These are phyloP conservation scores for Skeletonema marinoi DNA, from an alignment of 108 stramenopile genomes.

Conservation along the genomic window DNA sequence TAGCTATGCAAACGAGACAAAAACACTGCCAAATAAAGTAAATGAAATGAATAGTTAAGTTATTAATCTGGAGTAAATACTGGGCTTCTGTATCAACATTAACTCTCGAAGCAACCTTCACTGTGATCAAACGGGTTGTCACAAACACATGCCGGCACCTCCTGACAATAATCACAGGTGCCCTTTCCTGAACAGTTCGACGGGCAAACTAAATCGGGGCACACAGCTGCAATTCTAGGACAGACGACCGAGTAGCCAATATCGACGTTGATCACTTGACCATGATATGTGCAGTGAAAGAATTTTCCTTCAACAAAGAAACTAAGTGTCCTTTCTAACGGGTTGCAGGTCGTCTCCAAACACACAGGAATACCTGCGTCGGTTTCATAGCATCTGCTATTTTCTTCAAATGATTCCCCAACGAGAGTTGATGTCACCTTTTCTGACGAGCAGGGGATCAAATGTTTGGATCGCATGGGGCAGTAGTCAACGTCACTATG, in stretches of 20 bases:
- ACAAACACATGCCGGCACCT: conserved; percentile 35
- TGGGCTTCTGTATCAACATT: not conserved
- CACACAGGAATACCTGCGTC: conserved; percentile 34
- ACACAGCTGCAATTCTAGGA: conserved; percentile 40
- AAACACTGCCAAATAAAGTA: not conserved
- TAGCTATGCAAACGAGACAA: too few species aligned
- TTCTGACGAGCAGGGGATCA: conserved; percentile 37
- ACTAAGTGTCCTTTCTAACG: conserved; percentile 39
- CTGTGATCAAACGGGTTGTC: conserved; percentile 43
- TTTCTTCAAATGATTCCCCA: conserved; percentile 30
- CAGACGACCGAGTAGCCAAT: conserved; percentile 23
- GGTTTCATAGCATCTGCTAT: conserved; percentile 47
- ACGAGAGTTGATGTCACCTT: conserved; percentile 13
- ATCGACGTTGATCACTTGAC: conserved; percentile 33
- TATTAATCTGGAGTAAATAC: too few species aligned
- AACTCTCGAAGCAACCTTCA: conserved; percentile 35
- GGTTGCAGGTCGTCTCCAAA: conserved; percentile 46
- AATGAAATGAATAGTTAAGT: not conserved
- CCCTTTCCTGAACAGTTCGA: conserved; percentile 50
- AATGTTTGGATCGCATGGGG: conserved; percentile 44
- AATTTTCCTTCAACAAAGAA: conserved; percentile 38
- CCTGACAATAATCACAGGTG: conserved; percentile 43
- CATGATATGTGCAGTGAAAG: conserved; percentile 45
- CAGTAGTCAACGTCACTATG: conserved; percentile 31
- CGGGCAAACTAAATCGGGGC: conserved; percentile 49